These are phyloP conservation scores for Penicillium sclerotigenum DNA, from an alignment of 2,329 filamentous ascomycete species.

Conservation along the genomic window DNA sequence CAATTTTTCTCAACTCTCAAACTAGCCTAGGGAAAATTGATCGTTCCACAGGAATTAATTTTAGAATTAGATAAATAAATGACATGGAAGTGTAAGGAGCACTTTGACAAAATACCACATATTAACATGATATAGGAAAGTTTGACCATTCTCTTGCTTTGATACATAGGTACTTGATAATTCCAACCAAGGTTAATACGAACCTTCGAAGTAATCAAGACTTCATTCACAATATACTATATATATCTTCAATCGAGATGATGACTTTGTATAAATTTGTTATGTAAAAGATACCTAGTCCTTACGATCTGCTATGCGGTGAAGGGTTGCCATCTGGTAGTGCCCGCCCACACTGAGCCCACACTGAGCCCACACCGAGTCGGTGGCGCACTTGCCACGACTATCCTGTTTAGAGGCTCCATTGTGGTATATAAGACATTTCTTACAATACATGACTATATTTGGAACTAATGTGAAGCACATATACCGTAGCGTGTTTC, in stretches of 20 bases:
- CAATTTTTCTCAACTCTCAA: neutral
- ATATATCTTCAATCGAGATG: too few relatives aligned
- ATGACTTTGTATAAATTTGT: neutral
- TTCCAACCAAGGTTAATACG: neutral
- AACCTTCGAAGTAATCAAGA: neutral
- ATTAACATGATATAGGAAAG: neutral
- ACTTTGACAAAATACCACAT: neutral
- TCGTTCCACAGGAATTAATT: neutral
- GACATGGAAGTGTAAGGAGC: neutral
- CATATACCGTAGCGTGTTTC: neutral
- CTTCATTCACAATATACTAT: too few relatives aligned
- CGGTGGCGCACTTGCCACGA: neutral
- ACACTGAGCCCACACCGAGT: too few relatives aligned
- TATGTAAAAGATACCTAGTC: neutral
- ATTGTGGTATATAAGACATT: neutral
- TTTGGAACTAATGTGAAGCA: neutral
- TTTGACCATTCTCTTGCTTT: neutral
- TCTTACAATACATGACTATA: neutral
- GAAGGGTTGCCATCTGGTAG: neutral
- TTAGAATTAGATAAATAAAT: too few relatives aligned
- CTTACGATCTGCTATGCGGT: neutral
- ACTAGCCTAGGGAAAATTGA: neutral
- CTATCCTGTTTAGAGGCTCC: neutral
- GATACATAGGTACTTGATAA: neutral
- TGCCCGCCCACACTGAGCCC: neutral